Evolutionary conservation across 352 stramenopile species (phyloP).

Genomic region (Phytophthora hibernalis): DNA sequence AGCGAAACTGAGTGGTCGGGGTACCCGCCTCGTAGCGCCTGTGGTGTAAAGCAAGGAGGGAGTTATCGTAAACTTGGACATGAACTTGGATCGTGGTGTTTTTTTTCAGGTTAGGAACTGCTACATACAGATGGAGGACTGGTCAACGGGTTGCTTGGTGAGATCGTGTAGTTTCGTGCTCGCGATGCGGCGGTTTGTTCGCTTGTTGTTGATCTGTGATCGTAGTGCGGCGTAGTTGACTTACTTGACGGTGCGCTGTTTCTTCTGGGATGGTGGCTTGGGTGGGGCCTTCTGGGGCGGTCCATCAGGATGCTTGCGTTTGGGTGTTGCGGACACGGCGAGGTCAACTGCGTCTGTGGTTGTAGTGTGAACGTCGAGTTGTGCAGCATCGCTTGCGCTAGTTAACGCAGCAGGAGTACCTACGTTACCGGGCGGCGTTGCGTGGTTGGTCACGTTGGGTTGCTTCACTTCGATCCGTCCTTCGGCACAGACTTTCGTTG

Average conservation of each 20-base stretch:
- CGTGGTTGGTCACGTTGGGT: background rate
- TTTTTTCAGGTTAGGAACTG: too few species aligned
- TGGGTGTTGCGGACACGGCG: constrained; percentile 1
- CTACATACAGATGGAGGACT: too few species aligned
- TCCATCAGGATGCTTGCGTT: constrained; percentile 1
- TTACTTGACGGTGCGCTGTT: background rate
- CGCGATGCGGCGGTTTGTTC: too few species aligned
- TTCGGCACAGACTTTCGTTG: background rate
- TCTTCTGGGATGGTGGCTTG: constrained; percentile 1
- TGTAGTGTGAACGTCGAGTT: background rate
- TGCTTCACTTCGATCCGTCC: constrained; percentile 1
- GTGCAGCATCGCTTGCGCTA: background rate
- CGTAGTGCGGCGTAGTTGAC: too few species aligned
- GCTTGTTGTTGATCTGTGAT: too few species aligned
- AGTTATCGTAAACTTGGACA: background rate
- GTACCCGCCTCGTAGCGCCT: constrained; percentile 2
- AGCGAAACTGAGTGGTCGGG: constrained; percentile 1
- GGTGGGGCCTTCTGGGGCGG: background rate
- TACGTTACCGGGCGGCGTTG: background rate
- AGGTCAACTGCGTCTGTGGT: constrained; percentile 5
- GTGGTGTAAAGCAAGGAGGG: background rate
- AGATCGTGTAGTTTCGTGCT: too few species aligned
- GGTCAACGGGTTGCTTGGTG: too few species aligned
- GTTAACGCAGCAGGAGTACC: background rate
- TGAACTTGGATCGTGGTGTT: background rate